phyloP scores from a whole-genome alignment of 2,329 filamentous ascomycete genomes.

The Fusarium annulatum region DNA sequence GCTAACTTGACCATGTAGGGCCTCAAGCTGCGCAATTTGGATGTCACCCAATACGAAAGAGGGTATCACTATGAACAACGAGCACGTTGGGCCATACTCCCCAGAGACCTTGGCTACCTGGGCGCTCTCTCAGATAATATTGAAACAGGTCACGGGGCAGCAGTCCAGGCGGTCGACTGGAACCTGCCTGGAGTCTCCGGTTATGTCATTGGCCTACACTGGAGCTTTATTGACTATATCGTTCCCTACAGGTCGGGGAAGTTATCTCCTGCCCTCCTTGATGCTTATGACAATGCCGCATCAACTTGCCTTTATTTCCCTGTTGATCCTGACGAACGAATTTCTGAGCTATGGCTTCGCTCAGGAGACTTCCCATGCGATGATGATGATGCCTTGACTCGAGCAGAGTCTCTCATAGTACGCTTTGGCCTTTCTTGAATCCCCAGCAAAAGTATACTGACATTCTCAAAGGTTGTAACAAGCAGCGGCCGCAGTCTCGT shows the following conservation, averaged over 20 bases:
- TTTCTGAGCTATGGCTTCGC: not conserved
- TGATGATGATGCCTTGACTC: not conserved
- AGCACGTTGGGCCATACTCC: not conserved
- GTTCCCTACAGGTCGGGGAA: not conserved
- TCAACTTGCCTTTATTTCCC: not conserved
- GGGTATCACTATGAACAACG: not conserved
- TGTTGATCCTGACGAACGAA: not conserved
- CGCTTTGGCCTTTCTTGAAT: not conserved
- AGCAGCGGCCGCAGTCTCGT: not conserved
- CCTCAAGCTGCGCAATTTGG: not conserved
- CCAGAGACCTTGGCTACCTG: not conserved
- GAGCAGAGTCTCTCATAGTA: not conserved
- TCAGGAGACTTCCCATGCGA: not conserved
- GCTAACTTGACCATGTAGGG: not conserved
- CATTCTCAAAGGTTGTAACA: not conserved
- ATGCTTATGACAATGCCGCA: not conserved
- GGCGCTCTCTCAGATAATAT: rapidly evolving
- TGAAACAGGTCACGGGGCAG: not conserved
- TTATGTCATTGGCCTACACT: not conserved
- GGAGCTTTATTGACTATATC: rapidly evolving
- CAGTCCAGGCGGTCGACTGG: not conserved
- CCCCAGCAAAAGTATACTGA: not conserved
- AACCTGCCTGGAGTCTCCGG: not conserved
- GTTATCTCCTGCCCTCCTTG: not conserved
- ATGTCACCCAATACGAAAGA: not conserved